Conservation (phyloP, 176 grass and related monocot genomes). For the Carex myosuroides region DNA sequence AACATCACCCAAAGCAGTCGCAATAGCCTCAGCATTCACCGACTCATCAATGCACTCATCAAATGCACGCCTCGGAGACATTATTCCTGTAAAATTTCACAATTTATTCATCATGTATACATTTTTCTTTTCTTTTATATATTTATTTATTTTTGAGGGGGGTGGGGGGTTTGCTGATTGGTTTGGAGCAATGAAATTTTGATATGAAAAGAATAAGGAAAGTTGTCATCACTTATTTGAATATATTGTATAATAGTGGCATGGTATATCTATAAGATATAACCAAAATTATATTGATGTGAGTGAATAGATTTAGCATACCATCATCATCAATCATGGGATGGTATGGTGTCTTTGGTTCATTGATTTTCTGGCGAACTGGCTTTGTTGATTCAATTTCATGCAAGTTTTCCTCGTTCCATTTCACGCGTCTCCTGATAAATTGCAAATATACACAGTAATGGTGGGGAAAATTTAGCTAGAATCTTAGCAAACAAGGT, state of each 20-base stretch:
- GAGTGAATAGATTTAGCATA: slow-evolving; percentile 19
- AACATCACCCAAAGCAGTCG: slow-evolving; percentile 71
- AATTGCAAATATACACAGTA: background rate
- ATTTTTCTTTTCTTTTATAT: background rate
- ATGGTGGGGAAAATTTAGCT: background rate
- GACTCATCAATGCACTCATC: slow-evolving; percentile 87
- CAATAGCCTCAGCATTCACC: slow-evolving; percentile 62
- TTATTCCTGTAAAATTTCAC: slow-evolving; percentile 19
- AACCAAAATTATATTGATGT: background rate
- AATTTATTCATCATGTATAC: background rate
- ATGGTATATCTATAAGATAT: background rate
- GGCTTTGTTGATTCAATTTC: slow-evolving; percentile 98
- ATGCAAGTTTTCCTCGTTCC: slow-evolving; percentile 84
- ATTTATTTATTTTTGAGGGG: background rate
- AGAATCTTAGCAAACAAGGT: background rate
- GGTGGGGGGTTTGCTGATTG: no score
- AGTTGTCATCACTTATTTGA: background rate
- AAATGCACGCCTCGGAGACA: slow-evolving; percentile 52
- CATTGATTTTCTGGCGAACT: slow-evolving; percentile 92
- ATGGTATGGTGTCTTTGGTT: slow-evolving; percentile 94
- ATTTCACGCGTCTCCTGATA: slow-evolving; percentile 50
- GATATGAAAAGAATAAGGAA: background rate
- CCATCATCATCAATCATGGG: slow-evolving; percentile 91
- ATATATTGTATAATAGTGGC: slow-evolving; percentile 1
- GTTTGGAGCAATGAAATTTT: background rate